phyloP scores from a whole-genome alignment of 139 green algal genomes.

The Trebouxia sp. region DNA sequence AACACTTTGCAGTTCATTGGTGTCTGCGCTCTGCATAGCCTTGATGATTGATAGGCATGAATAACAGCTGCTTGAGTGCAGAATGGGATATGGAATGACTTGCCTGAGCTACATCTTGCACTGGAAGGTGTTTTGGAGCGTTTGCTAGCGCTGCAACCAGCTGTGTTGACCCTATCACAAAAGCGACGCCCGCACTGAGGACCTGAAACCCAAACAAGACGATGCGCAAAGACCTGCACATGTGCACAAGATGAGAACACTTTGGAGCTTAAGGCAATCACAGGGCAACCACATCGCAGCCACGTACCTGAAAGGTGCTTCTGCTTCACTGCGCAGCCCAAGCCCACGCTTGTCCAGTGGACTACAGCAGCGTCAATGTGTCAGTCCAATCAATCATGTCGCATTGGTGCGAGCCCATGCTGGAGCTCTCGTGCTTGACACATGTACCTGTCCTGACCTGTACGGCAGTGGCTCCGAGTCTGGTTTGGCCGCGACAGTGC shows the following conservation, averaged over 20 bases:
- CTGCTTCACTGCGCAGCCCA: constrained; percentile 61
- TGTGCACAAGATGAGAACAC: not conserved
- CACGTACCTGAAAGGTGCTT: constrained; percentile 58
- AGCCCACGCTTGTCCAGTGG: constrained; percentile 43
- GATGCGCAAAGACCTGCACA: constrained; percentile 59
- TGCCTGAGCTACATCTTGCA: constrained; percentile 56
- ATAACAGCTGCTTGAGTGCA: too few species aligned
- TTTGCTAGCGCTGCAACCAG: constrained; percentile 64
- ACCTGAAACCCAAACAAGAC: constrained; percentile 70
- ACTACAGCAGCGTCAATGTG: constrained; percentile 22
- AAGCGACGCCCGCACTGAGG: constrained; percentile 55
- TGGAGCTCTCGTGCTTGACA: not conserved
- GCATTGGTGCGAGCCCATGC: not conserved
- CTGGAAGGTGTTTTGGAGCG: constrained; percentile 53
- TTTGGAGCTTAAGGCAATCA: not conserved
- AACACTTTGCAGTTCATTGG: too few species aligned
- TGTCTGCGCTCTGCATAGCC: too few species aligned
- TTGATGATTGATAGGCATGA: not conserved
- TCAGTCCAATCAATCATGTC: not conserved
- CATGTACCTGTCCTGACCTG: constrained; percentile 26
- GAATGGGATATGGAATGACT: too few species aligned
- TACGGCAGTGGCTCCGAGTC: not conserved
- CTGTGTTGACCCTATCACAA: constrained; percentile 61
- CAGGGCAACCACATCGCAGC: not conserved
- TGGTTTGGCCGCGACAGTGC: not conserved